Percentiles rank a stretch among this genome's conserved stretches.
Evolutionary conservation across 768 basidiomycete genomes (phyloP).

Genomic region (Naganishia vaughanmartiniae): DNA sequence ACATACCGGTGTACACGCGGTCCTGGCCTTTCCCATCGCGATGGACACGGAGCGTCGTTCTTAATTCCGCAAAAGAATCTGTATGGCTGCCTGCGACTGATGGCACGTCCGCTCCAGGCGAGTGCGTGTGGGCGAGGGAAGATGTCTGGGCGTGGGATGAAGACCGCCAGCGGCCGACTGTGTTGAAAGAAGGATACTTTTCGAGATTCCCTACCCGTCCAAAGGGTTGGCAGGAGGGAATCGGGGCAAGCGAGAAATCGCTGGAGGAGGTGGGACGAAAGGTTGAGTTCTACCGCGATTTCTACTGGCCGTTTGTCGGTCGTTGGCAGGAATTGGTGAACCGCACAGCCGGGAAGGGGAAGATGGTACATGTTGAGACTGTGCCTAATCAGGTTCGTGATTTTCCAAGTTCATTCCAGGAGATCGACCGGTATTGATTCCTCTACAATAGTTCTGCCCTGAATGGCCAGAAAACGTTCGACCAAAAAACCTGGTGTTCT

Average conservation of each 20-base stretch:
- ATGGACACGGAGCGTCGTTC: constrained; percentile 59
- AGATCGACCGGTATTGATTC: not conserved
- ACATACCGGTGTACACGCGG: constrained; percentile 72
- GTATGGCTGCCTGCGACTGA: not conserved
- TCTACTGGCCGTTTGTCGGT: constrained; percentile 50
- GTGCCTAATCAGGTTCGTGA: constrained; percentile 83
- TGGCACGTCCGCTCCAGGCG: constrained; percentile 52
- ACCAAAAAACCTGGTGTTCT: constrained; percentile 65
- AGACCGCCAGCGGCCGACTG: constrained; percentile 64
- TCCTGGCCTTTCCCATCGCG: constrained; percentile 79
- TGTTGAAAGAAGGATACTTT: constrained; percentile 83
- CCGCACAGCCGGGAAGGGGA: constrained; percentile 22
- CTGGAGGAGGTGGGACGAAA: constrained; percentile 52
- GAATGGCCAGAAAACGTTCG: constrained; percentile 70
- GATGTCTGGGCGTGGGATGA: constrained; percentile 89
- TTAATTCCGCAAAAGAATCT: constrained; percentile 49
- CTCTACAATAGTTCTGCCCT: constrained; percentile 64
- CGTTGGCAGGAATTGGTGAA: constrained; percentile 43
- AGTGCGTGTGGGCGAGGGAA: constrained; percentile 83
- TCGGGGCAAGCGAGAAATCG: not conserved
- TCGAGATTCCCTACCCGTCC: constrained; percentile 60
- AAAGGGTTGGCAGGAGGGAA: not conserved
- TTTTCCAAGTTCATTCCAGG: not conserved
- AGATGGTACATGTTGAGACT: constrained; percentile 63
- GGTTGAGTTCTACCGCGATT: constrained; percentile 50